Percentiles rank a stretch among this genome's conserved stretches.
These are phyloP conservation scores for Stephania japonica DNA, from an alignment of 164 flowering plant genomes.

Conservation along the genomic window DNA sequence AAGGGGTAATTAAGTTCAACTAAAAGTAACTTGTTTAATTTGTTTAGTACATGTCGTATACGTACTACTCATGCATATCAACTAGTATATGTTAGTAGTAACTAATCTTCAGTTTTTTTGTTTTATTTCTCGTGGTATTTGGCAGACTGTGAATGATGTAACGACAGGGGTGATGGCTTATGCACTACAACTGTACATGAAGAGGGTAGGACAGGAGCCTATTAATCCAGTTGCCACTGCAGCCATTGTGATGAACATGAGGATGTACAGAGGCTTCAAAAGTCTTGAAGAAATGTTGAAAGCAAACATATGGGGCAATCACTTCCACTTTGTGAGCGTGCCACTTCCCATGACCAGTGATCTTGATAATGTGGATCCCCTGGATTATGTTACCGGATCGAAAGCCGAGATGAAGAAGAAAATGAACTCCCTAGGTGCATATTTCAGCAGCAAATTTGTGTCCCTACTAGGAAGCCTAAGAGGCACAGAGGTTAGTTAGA, in stretches of 20 bases:
- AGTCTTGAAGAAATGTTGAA: constrained; percentile 11
- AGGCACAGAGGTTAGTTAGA: constrained; percentile 9
- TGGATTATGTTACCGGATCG: constrained; percentile 3
- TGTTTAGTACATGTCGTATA: too few relatives aligned
- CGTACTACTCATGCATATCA: not conserved
- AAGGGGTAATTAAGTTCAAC: constrained; percentile 4
- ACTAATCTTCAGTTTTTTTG: too few relatives aligned
- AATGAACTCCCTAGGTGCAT: constrained; percentile 8
- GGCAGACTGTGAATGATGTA: constrained; percentile 20
- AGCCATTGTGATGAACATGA: constrained; percentile 11
- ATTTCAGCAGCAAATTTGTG: constrained; percentile 7
- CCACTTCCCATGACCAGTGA: constrained; percentile 11
- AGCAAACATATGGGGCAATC: constrained; percentile 15
- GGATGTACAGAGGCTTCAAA: constrained; percentile 15
- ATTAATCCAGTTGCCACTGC: constrained; percentile 1
- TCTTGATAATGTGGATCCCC: constrained; percentile 7
- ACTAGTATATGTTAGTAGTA: not conserved
- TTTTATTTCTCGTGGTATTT: not conserved
- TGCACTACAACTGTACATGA: constrained; percentile 15
- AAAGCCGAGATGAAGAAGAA: constrained; percentile 11
- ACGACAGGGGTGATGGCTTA: constrained; percentile 10
- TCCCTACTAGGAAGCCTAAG: not conserved
- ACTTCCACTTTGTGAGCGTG: constrained; percentile 12
- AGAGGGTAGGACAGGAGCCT: not conserved
- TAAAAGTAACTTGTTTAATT: too few relatives aligned